Conservation (phyloP, 306 rosid genomes). For the Inga laurina region DNA sequence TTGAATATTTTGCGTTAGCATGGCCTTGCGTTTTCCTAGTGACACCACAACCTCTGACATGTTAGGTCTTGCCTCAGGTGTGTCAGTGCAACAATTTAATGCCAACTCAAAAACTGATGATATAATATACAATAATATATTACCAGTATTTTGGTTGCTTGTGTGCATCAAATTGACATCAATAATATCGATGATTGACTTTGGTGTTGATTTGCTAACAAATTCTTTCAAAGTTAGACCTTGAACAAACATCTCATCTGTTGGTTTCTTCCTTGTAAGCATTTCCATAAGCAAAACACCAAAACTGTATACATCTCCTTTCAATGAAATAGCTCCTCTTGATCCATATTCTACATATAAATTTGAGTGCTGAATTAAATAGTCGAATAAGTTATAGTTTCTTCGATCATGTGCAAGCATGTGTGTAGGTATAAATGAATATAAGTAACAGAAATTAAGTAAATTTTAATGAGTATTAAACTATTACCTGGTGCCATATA, state of each 20-base stretch:
- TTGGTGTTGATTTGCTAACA: neutral
- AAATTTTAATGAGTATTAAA: neutral
- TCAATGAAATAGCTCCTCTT: slow-evolving; percentile 35
- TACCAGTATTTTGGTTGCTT: neutral
- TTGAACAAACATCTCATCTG: slow-evolving; percentile 36
- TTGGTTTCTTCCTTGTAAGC: slow-evolving; percentile 46
- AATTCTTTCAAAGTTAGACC: slow-evolving; percentile 19
- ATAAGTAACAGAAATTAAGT: no score
- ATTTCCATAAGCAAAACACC: slow-evolving; percentile 50
- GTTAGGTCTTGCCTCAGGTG: neutral
- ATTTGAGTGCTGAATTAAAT: neutral
- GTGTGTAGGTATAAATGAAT: neutral
- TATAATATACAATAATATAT: neutral
- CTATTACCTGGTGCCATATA: slow-evolving; percentile 2
- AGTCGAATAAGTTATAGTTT: neutral
- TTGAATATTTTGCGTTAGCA: neutral
- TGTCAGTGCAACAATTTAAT: neutral
- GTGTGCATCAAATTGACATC: neutral
- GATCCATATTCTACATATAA: neutral
- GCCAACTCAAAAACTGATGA: neutral
- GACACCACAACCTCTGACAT: neutral
- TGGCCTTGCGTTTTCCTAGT: neutral
- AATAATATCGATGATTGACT: neutral
- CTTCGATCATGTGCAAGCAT: neutral
- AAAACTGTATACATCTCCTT: slow-evolving; percentile 49